Evolutionary conservation across 768 basidiomycete species (phyloP).

Genomic region (Boletus sp.): DNA sequence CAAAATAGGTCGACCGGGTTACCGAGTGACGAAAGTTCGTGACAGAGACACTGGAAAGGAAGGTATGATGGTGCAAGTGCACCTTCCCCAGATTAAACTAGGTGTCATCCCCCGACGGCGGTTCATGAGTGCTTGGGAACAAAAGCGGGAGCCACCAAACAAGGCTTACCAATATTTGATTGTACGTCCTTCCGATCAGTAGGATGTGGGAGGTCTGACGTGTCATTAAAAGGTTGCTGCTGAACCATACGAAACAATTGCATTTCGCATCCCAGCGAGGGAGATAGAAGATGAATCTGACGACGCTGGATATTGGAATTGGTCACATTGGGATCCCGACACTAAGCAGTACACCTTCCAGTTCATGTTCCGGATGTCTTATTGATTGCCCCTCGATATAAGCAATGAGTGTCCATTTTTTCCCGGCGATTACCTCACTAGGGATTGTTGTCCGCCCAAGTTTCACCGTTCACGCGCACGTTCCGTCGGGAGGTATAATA

Average conservation of each 20-base stretch:
- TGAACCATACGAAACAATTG: constrained; percentile 99
- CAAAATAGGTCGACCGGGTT: constrained; percentile 95
- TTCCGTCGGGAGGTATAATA: constrained; percentile 3
- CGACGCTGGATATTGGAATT: constrained; percentile 89
- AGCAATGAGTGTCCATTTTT: constrained; percentile 1
- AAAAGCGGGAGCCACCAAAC: constrained; percentile 92
- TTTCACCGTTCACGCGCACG: background rate
- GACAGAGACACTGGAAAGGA: constrained; percentile 88
- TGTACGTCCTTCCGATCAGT: constrained; percentile 49
- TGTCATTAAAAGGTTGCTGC: constrained; percentile 74
- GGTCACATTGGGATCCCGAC: constrained; percentile 99
- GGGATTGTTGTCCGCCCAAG: background rate
- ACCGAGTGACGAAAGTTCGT: constrained; percentile 94
- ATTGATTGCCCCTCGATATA: constrained; percentile 22
- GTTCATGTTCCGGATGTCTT: constrained; percentile 81
- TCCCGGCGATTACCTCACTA: background rate
- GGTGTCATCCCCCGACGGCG: constrained; percentile 81
- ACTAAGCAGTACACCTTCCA: constrained; percentile 98
- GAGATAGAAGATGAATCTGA: constrained; percentile 96
- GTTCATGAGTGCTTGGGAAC: constrained; percentile 98
- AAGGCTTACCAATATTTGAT: constrained; percentile 97
- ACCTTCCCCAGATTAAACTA: constrained; percentile 89
- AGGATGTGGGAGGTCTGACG: constrained; percentile 27
- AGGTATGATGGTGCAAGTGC: constrained; percentile 97
- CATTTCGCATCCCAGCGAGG: constrained; percentile 96